Base-by-base conservation (phyloP, 23 red algal genomes). In the Chondrus crispus region DNA sequence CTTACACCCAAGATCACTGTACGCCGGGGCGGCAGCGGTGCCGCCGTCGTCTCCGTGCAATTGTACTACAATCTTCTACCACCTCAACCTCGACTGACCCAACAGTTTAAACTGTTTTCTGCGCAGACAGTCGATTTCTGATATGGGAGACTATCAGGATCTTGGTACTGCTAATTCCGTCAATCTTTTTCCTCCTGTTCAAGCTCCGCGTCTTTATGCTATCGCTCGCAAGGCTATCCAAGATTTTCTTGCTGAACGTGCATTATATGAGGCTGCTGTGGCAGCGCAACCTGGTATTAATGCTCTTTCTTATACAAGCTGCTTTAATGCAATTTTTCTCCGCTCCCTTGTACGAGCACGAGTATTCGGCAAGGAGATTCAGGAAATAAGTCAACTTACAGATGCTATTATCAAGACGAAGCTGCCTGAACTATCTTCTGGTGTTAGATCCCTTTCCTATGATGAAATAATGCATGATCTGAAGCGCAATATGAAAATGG, bases 181-280 rank as follows among this genome's bases (percentile, higher is more conserved):
- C n/a, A n/a, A n/a, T n/a, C 64, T 88, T 26, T 74, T 88, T 72
- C 22, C 66, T 46, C 84, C 84, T 33, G 74, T 88, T 73, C 84
- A 88, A 52, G 64, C 1, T 12, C 84, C 84, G 28, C 36, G 51
- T 42, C 45, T 88, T 42, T 41, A 1, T 20, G n/a, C 36, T 32
- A 74, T 88, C 33, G 73, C 84, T 54, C 62, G 2, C 26, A 88
- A 60, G 38, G 50, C 84, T 35, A 35, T 88, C 40, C 84, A 88
- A 75, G 84, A 74, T 38, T 88, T 88, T 72, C 55, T 88, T 30
- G 2, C 60, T 19, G 84, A 72, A 72, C 62, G 84, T 60, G 84
- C 73, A 75, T 37, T 22, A 0, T 74, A 88, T 22, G 84, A 88
- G 74, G 36, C 18, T 0, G 62, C 84, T 36, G 38, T 88, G n/a